Base-by-base conservation (phyloP, 129 eudicot genomes). In the Chrysanthemum lavandulifolium region DNA sequence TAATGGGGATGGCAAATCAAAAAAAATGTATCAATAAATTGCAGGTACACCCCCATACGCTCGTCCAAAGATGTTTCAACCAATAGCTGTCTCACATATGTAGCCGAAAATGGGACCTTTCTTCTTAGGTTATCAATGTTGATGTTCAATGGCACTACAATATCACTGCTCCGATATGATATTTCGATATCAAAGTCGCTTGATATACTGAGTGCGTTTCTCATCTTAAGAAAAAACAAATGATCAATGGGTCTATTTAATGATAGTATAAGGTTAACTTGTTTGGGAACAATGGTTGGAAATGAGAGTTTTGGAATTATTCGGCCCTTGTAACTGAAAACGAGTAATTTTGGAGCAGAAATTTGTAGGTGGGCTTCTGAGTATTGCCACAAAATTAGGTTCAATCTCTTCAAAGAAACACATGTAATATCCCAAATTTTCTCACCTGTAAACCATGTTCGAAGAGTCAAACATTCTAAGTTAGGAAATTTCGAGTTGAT, bases 361-460 rank as follows among this genome's bases (percentile, higher is more conserved):
- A 69, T 51, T 54, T 69, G n/a, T 54, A 54, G 18, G 53, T 36
- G 19, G 61, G 31, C 31, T 23, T 2, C 13, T 45, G 29, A 4
- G 1, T 36, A 9, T 11, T 18, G n/a, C 13, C 57, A 27, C 9
- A 18, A 53, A 1, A 1, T 2, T 16, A 53, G 27, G 50, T 49
- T 8, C 25, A 69, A 69, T 15, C 23, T 69, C 15, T 69, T 18
- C 33, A 69, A 7, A 9, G 51, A 69, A 55, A 11, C 54, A 71
- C 65, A 52, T 13, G 43, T 19, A 18, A 71, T 31, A 56, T 52
- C 10, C 75, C 33, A 71, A 16, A 3, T 49, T 71, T 71, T 16
- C 10, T 7, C 0, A 10, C n/a, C 11, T 1, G 18, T 0, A 18
- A 14, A 14, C 45, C 63, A 2, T 48, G 14, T 55, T 10, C 19